A percentile compares a stretch with the other conserved stretches of the same genome.
These are phyloP conservation scores for Coffea canephora DNA, from an alignment of 257 asterid genomes.

Conservation along the genomic window DNA sequence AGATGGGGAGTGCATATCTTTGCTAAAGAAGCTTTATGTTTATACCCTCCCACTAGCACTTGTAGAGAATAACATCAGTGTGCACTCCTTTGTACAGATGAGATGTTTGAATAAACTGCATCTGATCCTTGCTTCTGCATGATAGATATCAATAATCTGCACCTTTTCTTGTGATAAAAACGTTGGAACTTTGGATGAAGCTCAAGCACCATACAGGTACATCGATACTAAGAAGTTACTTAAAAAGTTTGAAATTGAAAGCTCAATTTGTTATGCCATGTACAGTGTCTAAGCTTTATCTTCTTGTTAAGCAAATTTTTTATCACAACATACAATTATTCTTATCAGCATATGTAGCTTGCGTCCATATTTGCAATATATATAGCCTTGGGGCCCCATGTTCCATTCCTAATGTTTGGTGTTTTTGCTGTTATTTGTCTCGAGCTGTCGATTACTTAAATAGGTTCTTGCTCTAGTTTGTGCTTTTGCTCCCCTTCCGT, in stretches of 20 bases:
- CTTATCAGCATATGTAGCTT: not conserved
- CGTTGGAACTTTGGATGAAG: not conserved
- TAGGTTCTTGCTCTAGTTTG: constrained; percentile 1
- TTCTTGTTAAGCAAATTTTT: not conserved
- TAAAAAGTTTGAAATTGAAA: constrained; percentile 1
- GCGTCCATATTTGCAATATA: not conserved
- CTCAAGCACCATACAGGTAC: not conserved
- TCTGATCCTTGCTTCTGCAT: constrained; percentile 28
- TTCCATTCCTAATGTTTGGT: not conserved
- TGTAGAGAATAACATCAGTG: constrained; percentile 45
- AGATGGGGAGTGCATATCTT: constrained; percentile 44
- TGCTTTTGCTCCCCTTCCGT: not conserved
- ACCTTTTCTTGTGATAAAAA: constrained; percentile 21
- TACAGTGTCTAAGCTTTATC: not conserved
- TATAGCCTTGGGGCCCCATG: constrained; percentile 12
- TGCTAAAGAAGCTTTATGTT: constrained; percentile 62
- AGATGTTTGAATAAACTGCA: constrained; percentile 22
- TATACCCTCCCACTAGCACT: constrained; percentile 46
- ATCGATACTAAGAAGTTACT: not conserved
- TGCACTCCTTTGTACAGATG: constrained; percentile 27
- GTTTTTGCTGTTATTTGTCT: not conserved
- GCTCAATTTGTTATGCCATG: constrained; percentile 10
- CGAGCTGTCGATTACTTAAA: constrained; percentile 3
- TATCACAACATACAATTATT: not conserved
- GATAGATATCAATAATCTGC: constrained; percentile 17